Conservation (phyloP, 106 monocot species). For the Dioscorea dumetorum region DNA sequence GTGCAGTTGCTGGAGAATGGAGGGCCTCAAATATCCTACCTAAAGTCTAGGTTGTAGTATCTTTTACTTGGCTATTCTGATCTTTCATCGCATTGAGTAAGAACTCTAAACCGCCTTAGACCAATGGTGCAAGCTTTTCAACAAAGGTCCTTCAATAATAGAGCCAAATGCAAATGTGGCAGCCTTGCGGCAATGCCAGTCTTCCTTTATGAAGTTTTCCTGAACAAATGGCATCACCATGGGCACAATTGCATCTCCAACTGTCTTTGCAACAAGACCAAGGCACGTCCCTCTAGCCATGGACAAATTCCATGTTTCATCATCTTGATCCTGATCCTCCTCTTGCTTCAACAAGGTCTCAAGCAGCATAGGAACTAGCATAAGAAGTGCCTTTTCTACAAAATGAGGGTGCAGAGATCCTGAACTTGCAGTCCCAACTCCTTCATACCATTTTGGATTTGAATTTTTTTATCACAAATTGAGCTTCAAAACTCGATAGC, state of each 20-base stretch:
- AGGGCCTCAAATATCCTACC: no score
- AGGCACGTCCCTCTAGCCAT: constrained; percentile 93
- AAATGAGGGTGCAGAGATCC: no score
- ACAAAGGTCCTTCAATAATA: constrained; percentile 74
- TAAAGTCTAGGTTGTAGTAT: no score
- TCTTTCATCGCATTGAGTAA: constrained; percentile 69
- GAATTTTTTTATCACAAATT: constrained; percentile 82
- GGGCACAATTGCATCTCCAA: constrained; percentile 69
- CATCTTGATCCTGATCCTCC: no score
- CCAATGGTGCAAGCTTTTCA: constrained; percentile 57
- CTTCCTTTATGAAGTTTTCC: constrained; percentile 48
- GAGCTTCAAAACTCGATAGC: constrained; percentile 90
- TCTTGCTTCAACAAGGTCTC: constrained; percentile 75
- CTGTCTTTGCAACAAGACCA: constrained; percentile 66
- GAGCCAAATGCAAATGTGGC: constrained; percentile 92
- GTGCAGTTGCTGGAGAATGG: no score
- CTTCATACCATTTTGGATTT: no score
- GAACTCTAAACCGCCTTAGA: constrained; percentile 62
- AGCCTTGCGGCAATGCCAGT: constrained; percentile 65
- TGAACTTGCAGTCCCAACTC: no score
- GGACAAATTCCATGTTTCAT: constrained; percentile 68
- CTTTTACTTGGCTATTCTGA: no score
- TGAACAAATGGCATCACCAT: constrained; percentile 89
- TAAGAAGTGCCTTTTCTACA: no score
- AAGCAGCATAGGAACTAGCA: no score